Evolutionary conservation across 2,329 filamentous ascomycete genomes (phyloP).

Genomic region (Fusarium marasasianum): DNA sequence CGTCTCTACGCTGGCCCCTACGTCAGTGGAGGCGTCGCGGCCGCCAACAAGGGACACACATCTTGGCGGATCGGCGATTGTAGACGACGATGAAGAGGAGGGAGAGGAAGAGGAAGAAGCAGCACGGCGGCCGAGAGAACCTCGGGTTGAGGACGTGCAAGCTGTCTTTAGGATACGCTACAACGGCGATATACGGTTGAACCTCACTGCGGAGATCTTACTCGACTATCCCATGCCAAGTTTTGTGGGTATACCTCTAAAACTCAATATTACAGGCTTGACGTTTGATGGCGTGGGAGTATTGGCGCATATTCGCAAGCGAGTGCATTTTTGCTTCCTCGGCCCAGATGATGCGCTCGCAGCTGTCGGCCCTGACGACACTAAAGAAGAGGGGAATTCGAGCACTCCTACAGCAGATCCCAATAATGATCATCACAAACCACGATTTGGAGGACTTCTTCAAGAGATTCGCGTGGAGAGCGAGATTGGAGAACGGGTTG

Average conservation of each 20-base stretch:
- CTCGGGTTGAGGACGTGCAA: slow-evolving; percentile 86
- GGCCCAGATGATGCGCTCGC: slow-evolving; percentile 90
- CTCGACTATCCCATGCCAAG: slow-evolving; percentile 98
- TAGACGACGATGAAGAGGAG: slow-evolving; percentile 49
- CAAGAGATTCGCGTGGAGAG: slow-evolving; percentile 97
- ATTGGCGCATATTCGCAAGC: slow-evolving; percentile 86
- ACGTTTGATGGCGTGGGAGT: slow-evolving; percentile 96
- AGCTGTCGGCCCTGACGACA: slow-evolving; percentile 65
- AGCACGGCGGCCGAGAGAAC: slow-evolving; percentile 62
- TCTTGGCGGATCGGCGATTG: slow-evolving; percentile 50
- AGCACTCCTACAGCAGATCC: slow-evolving; percentile 7
- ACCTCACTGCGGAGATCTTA: slow-evolving; percentile 92
- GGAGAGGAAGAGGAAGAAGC: slow-evolving; percentile 45
- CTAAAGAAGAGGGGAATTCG: slow-evolving; percentile 23
- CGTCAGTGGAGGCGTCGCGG: slow-evolving; percentile 61
- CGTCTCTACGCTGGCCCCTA: slow-evolving; percentile 69
- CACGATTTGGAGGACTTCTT: slow-evolving; percentile 75
- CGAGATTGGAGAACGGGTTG: slow-evolving; percentile 92
- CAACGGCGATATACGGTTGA: slow-evolving; percentile 84
- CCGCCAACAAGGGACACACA: slow-evolving; percentile 66
- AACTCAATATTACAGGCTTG: slow-evolving; percentile 92
- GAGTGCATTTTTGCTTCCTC: slow-evolving; percentile 93
- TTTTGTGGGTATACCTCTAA: slow-evolving; percentile 94
- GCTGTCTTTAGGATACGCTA: slow-evolving; percentile 93
- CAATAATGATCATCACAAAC: slow-evolving; percentile 44